These are phyloP conservation scores for Breviolum minutum DNA, from an alignment of 73 alveolate genomes.

Conservation along the genomic window DNA sequence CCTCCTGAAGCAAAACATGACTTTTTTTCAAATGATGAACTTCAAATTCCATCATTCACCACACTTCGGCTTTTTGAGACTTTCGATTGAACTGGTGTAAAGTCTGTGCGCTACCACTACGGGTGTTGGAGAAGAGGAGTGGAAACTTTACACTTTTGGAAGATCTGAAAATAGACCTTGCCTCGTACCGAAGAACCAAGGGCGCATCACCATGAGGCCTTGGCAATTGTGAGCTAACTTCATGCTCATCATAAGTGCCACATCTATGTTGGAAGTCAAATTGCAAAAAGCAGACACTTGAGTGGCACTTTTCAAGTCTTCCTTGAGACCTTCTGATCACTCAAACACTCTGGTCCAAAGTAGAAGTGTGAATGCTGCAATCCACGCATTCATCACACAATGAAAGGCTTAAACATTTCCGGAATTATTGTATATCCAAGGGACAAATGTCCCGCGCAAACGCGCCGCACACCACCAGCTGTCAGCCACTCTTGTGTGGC, in stretches of 20 bases:
- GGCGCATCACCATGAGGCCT: constrained; percentile 89
- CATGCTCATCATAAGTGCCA: background rate
- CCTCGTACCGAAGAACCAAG: constrained; percentile 49
- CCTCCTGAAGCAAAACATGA: background rate
- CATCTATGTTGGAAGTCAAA: background rate
- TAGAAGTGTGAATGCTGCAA: background rate
- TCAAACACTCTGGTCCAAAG: background rate
- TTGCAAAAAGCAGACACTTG: background rate
- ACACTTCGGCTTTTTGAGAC: background rate
- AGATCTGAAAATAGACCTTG: background rate
- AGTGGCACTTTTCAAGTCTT: background rate
- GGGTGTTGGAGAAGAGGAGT: too few species aligned
- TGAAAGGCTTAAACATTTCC: background rate
- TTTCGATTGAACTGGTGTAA: too few species aligned
- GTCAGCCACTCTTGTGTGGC: constrained; percentile 37
- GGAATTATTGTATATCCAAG: background rate
- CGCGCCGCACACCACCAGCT: constrained; percentile 38
- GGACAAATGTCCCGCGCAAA: constrained; percentile 35
- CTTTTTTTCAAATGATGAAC: too few species aligned
- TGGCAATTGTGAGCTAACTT: background rate
- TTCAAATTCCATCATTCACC: too few species aligned
- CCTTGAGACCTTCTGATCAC: background rate
- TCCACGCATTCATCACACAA: background rate
- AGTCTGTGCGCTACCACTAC: too few species aligned
- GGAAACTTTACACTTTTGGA: too few species aligned